A percentile compares a stretch with the other conserved stretches of the same genome.
phyloP scores from a whole-genome alignment of 2,329 filamentous ascomycete genomes.

The Alternaria triticina region DNA sequence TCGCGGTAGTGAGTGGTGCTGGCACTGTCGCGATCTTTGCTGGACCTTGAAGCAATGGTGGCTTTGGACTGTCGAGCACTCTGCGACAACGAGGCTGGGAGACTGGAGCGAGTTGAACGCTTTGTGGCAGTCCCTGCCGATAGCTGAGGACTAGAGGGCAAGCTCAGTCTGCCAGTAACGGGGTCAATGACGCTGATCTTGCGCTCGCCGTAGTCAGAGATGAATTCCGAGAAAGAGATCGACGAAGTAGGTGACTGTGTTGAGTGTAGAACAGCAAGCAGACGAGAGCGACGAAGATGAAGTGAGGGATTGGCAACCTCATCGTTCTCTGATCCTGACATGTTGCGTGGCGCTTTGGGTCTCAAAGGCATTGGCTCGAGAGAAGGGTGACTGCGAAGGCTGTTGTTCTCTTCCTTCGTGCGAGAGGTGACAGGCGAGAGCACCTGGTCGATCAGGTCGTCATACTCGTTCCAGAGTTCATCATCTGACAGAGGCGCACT shows the following conservation, averaged over 20 bases:
- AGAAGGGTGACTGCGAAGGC: conserved; percentile 30
- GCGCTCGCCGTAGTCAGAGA: conserved; percentile 58
- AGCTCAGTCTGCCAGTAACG: conserved; percentile 46
- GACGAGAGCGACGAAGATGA: conserved; percentile 57
- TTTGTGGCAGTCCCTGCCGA: conserved; percentile 37
- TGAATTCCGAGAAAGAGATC: conserved; percentile 60
- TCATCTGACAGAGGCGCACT: conserved; percentile 74
- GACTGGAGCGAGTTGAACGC: conserved; percentile 44
- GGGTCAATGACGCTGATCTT: conserved; percentile 47
- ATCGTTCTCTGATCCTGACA: conserved; percentile 40
- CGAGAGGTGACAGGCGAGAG: conserved; percentile 53
- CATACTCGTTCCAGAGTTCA: conserved; percentile 93
- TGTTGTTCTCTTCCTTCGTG: conserved; percentile 12
- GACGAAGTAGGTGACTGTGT: conserved; percentile 59
- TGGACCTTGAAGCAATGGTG: conserved; percentile 38
- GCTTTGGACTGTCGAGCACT: conserved; percentile 43
- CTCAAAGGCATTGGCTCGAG: conserved; percentile 39
- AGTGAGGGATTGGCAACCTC: conserved; percentile 43
- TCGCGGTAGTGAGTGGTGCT: conserved; percentile 55
- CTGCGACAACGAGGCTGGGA: conserved; percentile 37
- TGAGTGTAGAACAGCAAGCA: conserved; percentile 58
- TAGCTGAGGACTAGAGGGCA: conserved; percentile 41
- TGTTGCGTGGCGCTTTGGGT: conserved; percentile 26
- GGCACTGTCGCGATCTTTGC: conserved; percentile 43
- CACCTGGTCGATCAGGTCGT: conserved; percentile 81